Percentiles rank a stretch among this genome's conserved stretches.
Evolutionary conservation across 1,284 basidiomycete genomes (phyloP).

Genomic region (Pulveroboletus ridleyi): DNA sequence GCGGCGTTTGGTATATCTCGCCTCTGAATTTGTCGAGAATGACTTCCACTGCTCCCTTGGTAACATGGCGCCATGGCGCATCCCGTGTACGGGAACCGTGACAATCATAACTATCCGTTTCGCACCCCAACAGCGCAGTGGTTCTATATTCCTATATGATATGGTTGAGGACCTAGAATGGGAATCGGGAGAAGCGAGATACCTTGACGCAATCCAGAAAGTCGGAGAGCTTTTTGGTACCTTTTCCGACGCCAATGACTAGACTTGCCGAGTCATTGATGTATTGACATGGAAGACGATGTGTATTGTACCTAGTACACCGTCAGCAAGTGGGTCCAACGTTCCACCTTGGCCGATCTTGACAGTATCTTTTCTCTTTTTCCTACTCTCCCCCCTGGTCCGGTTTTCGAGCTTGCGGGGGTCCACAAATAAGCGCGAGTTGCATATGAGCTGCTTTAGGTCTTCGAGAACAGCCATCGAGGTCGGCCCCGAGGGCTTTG

Average conservation of each 20-base stretch:
- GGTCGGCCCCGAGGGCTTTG: conserved; percentile 88
- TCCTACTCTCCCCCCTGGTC: conserved; percentile 47
- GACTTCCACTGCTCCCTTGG: conserved; percentile 75
- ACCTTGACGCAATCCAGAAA: conserved; percentile 96
- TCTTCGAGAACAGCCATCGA: conserved; percentile 93
- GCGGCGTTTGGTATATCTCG: conserved; percentile 89
- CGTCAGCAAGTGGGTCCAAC: conserved; percentile 96
- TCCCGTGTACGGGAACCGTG: conserved; percentile 81
- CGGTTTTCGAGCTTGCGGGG: conserved; percentile 55
- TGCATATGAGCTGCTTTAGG: conserved; percentile 81
- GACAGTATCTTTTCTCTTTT: conserved; percentile 51
- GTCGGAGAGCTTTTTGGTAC: conserved; percentile 87
- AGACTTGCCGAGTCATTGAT: conserved; percentile 18
- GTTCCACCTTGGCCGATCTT: conserved; percentile 96
- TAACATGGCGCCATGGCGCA: conserved; percentile 87
- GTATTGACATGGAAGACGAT: conserved; percentile 17
- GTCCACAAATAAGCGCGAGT: conserved; percentile 84
- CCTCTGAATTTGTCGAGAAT: conserved; percentile 85
- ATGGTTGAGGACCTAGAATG: conserved; percentile 26
- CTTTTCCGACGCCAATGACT: conserved; percentile 93
- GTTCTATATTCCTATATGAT: conserved; percentile 84
- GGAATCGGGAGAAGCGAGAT: conserved; percentile 14
- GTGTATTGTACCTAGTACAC: conserved; percentile 73
- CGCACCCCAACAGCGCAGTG: conserved; percentile 91
- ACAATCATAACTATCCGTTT: conserved; percentile 96